These are phyloP conservation scores for Butyriboletus loyo DNA, from an alignment of 768 basidiomycete genomes.

Conservation along the genomic window DNA sequence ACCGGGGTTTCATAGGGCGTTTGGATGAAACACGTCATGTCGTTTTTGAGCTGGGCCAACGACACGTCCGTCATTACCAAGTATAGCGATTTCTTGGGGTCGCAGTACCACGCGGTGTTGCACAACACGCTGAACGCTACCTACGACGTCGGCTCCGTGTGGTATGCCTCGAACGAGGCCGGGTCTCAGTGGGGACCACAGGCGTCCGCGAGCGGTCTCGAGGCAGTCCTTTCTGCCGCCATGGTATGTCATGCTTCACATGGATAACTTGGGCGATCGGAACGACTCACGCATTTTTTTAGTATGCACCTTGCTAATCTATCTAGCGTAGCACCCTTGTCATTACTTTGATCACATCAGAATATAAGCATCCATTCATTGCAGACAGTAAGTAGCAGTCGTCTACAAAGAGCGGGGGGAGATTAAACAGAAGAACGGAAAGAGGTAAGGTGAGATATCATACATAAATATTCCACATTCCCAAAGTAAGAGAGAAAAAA, in stretches of 20 bases:
- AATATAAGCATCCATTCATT: conserved; percentile 11
- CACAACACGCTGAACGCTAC: conserved; percentile 37
- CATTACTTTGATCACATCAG: background rate
- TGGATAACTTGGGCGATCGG: background rate
- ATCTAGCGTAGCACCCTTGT: background rate
- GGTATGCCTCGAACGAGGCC: conserved; percentile 29
- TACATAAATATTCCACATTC: conserved; percentile 29
- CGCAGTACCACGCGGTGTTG: conserved; percentile 40
- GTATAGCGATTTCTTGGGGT: conserved; percentile 34
- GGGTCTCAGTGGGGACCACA: conserved; percentile 31
- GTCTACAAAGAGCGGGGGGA: background rate
- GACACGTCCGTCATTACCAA: conserved; percentile 41
- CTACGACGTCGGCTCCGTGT: conserved; percentile 40
- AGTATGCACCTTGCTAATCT: conserved; percentile 21
- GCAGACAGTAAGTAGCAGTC: conserved; percentile 1
- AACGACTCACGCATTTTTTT: background rate
- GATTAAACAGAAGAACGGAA: background rate
- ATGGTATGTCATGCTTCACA: conserved; percentile 18
- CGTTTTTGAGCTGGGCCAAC: conserved; percentile 46
- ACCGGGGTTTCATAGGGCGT: conserved; percentile 27
- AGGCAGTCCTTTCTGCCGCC: conserved; percentile 27
- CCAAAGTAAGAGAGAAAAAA: background rate
- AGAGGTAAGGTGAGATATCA: conserved; percentile 24
- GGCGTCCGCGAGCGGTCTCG: conserved; percentile 29
- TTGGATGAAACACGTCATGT: conserved; percentile 52